These are phyloP conservation scores for Ambispora gerdemannii DNA, from an alignment of 192 early-diverging fungal species.

Conservation along the genomic window DNA sequence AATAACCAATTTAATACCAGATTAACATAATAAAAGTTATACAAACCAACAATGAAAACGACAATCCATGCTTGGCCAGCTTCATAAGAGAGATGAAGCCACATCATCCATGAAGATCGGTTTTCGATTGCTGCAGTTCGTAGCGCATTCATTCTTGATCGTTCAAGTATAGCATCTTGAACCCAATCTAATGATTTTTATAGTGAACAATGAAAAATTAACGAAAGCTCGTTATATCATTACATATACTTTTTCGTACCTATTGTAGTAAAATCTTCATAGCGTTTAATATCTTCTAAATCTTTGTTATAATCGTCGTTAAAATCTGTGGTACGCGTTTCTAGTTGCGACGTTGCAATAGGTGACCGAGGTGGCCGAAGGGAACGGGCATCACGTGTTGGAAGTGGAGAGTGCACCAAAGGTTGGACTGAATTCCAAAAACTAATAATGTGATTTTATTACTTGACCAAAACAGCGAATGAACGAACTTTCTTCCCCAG, in stretches of 20 bases:
- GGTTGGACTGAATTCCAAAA: conserved; percentile 13
- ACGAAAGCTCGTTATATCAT: not conserved
- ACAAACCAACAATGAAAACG: conserved; percentile 70
- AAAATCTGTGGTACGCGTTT: not conserved
- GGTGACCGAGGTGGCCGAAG: not conserved
- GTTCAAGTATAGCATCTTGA: conserved; percentile 60
- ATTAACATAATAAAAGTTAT: not conserved
- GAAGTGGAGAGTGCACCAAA: not conserved
- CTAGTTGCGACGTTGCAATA: not conserved
- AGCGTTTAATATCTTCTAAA: conserved; percentile 51
- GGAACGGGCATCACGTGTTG: not conserved
- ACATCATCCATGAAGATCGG: conserved; percentile 47
- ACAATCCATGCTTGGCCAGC: conserved; percentile 84
- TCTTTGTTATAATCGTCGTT: conserved; percentile 42
- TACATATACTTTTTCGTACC: conserved; percentile 35
- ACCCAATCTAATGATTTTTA: conserved; percentile 55
- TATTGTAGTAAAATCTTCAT: conserved; percentile 69
- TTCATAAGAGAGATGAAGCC: conserved; percentile 58
- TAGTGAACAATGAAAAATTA: not conserved
- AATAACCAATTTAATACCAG: not conserved
- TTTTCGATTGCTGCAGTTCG: conserved; percentile 37
- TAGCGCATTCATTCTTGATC: conserved; percentile 49
- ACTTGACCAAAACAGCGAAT: not conserved
- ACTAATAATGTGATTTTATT: not conserved
- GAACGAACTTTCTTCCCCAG: too few relatives aligned